Evolutionary conservation across 2,329 filamentous ascomycete genomes (phyloP), one percentile per base, ranked within the genome.

Genomic region (Bisporella sp.): DNA sequence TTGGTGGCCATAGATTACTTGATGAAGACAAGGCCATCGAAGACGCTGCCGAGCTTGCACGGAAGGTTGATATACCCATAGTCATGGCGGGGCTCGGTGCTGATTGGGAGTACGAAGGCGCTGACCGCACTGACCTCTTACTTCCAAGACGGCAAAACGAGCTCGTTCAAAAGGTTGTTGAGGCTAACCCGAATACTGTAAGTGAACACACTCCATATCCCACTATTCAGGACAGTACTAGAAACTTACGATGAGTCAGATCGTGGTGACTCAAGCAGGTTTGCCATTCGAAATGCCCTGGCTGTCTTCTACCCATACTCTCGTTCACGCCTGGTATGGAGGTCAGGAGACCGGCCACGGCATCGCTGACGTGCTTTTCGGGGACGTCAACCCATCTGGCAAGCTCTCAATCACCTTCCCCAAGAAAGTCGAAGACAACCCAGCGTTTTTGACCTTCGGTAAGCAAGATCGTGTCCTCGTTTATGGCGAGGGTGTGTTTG

Each of bases 291-390:
- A 39, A 39, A 39, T 39, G 35, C 35, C 85, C 1, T 88, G 84
- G 84, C 72, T 79, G 1, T 64, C 71, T 12, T 67, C 74, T 32
- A 77, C 44, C 2, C 63, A 67, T 4, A 78, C 82, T 2, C 71
- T 90, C 2, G 62, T 89, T 1, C 85, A 92, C 61, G 87, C 87
- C 6, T 93, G 87, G 87, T 93, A 90, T 61, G 86, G 87, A 53
- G 88, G 89, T n/a, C 89, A 93, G 61, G 88, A 93, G 70, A 85
- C 84, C 5, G 89, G 88, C 5, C 89, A 91, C 62, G 84, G 82
- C 8, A 84, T 95, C 54, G 87, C 85, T 0, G 87, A 92, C 57
- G 76, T 92, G 1, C 72, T 92, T 13, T 87, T 88, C 56, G 88
- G 87, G 45, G 78, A 84, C 54, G 76, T 79, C 44, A 90, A 87